A percentile compares a stretch with the other conserved stretches of the same genome.
Evolutionary conservation across 2,329 filamentous ascomycete species (phyloP).

Genomic region (Botryotinia narcissicola): DNA sequence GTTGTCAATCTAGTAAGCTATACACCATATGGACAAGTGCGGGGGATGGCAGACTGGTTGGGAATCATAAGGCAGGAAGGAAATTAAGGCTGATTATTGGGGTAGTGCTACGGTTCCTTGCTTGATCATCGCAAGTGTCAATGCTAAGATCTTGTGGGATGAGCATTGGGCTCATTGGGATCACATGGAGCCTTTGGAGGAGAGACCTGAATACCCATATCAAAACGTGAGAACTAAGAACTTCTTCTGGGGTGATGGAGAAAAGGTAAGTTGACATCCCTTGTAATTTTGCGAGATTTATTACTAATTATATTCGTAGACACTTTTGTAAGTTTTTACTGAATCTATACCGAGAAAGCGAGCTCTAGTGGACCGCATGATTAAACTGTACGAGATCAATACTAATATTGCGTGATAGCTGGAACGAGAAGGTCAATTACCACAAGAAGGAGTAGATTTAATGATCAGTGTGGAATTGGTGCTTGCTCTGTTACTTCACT

Average conservation of each 20-base stretch:
- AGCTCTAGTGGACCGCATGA: neutral
- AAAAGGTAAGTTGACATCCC: slow-evolving; percentile 65
- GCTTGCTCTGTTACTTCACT: slow-evolving; percentile 8
- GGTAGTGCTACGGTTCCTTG: slow-evolving; percentile 70
- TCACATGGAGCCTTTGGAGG: slow-evolving; percentile 83
- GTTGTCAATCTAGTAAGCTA: slow-evolving; percentile 86
- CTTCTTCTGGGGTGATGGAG: slow-evolving; percentile 90
- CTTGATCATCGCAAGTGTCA: slow-evolving; percentile 69
- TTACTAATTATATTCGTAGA: slow-evolving; percentile 44
- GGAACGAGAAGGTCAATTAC: slow-evolving; percentile 95
- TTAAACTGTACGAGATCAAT: neutral
- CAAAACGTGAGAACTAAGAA: slow-evolving; percentile 98
- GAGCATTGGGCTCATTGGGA: slow-evolving; percentile 97
- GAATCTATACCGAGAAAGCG: slow-evolving; percentile 6
- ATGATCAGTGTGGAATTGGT: neutral
- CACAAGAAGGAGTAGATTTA: slow-evolving; percentile 59
- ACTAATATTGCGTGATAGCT: slow-evolving; percentile 53
- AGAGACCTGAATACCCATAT: slow-evolving; percentile 91
- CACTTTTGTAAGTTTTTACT: slow-evolving; percentile 59
- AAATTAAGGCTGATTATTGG: slow-evolving; percentile 23
- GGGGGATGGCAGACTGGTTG: neutral
- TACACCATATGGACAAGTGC: neutral
- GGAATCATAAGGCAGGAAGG: neutral
- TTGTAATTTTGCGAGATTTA: slow-evolving; percentile 21
- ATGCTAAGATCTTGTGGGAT: slow-evolving; percentile 88